Percentiles rank a stretch among this genome's conserved stretches.
Evolutionary conservation across 2,329 filamentous ascomycete species (phyloP).

Genomic region (Hymenoscyphus linearis): DNA sequence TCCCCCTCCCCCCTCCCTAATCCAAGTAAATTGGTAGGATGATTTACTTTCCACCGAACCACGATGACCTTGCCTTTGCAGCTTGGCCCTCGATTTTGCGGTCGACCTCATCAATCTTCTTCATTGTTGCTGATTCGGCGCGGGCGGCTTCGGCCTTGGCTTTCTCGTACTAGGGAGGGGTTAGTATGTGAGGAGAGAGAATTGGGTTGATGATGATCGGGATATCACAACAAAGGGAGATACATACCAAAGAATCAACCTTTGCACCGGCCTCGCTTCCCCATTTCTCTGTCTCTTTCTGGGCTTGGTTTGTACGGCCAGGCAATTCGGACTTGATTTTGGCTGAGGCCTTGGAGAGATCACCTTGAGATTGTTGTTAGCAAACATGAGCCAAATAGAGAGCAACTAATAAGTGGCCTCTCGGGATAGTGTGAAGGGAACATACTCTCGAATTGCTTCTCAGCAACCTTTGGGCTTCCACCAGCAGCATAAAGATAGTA

Average conservation of each 20-base stretch:
- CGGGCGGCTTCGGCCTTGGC: conserved; percentile 56
- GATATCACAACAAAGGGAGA: neutral
- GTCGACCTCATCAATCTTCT: conserved; percentile 79
- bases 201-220: neutral
- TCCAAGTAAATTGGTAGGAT: no score
- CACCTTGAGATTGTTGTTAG: conserved; percentile 51
- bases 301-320: conserved; percentile 53
- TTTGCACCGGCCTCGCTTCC: conserved; percentile 59
- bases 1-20: neutral
- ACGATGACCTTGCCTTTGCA: conserved; percentile 79
- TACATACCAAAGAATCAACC: conserved; percentile 63
- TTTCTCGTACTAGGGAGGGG: conserved; percentile 46
- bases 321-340: conserved; percentile 63
- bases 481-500: conserved; percentile 93
- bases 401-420: neutral
- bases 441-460: conserved; percentile 81
- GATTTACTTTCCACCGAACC: conserved; percentile 66
- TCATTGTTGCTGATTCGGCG: conserved; percentile 61
- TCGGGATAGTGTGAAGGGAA: conserved; percentile 12
- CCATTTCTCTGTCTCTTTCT: conserved; percentile 59
- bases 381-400: neutral
- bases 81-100: conserved; percentile 73
- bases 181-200: neutral
- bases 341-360: conserved; percentile 64
- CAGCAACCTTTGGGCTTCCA: conserved; percentile 73